A percentile compares a stretch with the other conserved stretches of the same genome.
Conservation (phyloP, 164 flowering plant species). For the Vitis vinifera region ASM3070453v1 NC_081816.1:905001-905500, state of each 20-base stretch:
- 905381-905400: background rate
- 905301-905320: conserved; percentile 10
- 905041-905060: conserved; percentile 7
- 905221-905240: conserved; percentile 4
- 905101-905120: conserved; percentile 34
- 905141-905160: conserved; percentile 33
- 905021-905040: conserved; percentile 25
- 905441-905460: background rate
- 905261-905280: conserved; percentile 15
- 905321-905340: background rate
- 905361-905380: conserved; percentile 5
- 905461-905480: too few species aligned
- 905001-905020: conserved; percentile 26
- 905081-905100: conserved; percentile 27
- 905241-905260: conserved; percentile 6
- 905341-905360: conserved; percentile 7
- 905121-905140: conserved; percentile 58
- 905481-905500: too few species aligned
- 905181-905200: conserved; percentile 1
- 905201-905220: conserved; percentile 7
- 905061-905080: conserved; percentile 22
- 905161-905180: conserved; percentile 30
- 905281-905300: conserved; percentile 10
- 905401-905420: too few species aligned
- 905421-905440: too few species aligned